Evolutionary conservation across 2,329 filamentous ascomycete species (phyloP), one percentile per base, ranked within the genome.

Genomic region (Pezicula radicicola): DNA sequence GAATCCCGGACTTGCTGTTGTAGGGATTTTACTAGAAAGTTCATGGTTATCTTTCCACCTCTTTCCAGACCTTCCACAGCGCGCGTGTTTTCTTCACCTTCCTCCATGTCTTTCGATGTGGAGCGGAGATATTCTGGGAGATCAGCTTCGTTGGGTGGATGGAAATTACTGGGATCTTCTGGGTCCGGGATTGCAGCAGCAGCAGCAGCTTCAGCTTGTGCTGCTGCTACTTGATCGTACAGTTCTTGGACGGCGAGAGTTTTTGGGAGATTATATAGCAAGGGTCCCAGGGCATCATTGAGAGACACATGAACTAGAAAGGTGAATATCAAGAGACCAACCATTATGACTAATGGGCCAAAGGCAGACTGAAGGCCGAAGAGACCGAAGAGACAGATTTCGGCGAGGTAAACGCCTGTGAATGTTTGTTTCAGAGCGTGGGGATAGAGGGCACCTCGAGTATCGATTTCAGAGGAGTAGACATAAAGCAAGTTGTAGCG

Each of bases 401-500:
- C 78, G 1, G 79, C 75, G 35, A 87, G 71, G 63, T 88, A 87
- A 54, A 84, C 72, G 37, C 84, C 83, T 8, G 81, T 79, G 15
- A 85, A 77, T 27, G 84, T 73, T 39, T 88, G 84, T 61, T 85
- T 80, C 33, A 88, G 70, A 7, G 80, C 83, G 30, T 81, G 79
- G 3, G 81, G 77, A 61, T 87, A 87, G 59, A 77, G 72, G n/a
- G 82, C 76, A 28, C 84, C 84, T 63, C 86, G 84, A 16, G 81
- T 85, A 60, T 87, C 84, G 53, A 85, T 79, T 49, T 78, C 71
- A 8, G 79, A 74, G 55, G 83, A 80, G 47, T 78, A 80, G 27
- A 86, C 81, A 65, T 81, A 87, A 15, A 87, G 70, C 44, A 88
- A 64, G 66, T 86, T 85, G 72, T 87, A 87, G 18, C 80, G 76